These are phyloP conservation scores for Paulownia fortunei DNA, from an alignment of 257 asterid species.

Conservation along the genomic window DNA sequence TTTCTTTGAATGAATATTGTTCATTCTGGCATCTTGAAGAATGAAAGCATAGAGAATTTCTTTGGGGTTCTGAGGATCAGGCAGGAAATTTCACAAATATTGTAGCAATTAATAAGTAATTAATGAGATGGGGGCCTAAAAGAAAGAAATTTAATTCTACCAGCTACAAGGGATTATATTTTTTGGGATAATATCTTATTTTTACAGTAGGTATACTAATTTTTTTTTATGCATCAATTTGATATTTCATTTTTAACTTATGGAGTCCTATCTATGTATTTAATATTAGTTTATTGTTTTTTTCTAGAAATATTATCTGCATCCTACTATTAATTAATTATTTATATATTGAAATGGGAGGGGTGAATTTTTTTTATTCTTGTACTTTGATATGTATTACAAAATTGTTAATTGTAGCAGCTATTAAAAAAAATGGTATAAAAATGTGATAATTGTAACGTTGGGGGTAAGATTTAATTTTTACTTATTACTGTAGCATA, in stretches of 20 bases:
- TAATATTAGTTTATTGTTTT: neutral
- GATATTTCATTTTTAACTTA: too few species aligned
- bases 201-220: neutral
- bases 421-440: neutral
- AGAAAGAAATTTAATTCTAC: neutral
- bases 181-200: neutral
- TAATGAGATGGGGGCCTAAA: slow-evolving; percentile 26
- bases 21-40: neutral
- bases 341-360: neutral
- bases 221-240: neutral
- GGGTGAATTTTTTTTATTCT: neutral
- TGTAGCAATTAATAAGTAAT: slow-evolving; percentile 19
- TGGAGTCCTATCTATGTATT: neutral
- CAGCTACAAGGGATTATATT: neutral
- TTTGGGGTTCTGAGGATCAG: neutral
- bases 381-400: neutral
- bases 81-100: neutral
- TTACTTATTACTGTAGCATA: too few species aligned
- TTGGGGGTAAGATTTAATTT: neutral
- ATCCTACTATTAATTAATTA: neutral
- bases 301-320: neutral
- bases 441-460: neutral
- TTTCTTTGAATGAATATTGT: neutral
- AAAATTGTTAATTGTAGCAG: neutral
- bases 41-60: neutral